Evolutionary conservation across 306 rosid genomes (phyloP).

Genomic region (Citrullus mucosospermus): DNA sequence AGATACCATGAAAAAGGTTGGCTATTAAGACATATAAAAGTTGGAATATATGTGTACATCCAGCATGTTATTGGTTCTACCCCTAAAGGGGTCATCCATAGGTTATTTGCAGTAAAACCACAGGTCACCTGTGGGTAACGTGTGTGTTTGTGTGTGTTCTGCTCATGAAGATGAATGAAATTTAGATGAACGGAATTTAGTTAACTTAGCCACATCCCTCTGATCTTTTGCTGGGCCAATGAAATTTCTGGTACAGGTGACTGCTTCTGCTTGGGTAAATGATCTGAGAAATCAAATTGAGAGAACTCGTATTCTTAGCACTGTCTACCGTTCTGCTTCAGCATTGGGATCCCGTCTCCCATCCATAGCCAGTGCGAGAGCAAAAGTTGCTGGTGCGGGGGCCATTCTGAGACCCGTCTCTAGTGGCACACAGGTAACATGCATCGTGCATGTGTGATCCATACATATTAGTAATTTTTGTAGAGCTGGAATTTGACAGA

Average conservation of each 20-base stretch:
- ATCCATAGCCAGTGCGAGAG: conserved; percentile 83
- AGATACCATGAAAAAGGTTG: neutral
- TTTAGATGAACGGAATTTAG: neutral
- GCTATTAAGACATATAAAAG: neutral
- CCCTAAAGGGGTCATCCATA: neutral
- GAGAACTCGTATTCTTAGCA: conserved; percentile 83
- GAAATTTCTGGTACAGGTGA: conserved; percentile 38
- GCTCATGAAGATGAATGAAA: neutral
- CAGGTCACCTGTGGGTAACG: too few relatives aligned
- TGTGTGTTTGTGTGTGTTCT: neutral
- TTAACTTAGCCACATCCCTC: neutral
- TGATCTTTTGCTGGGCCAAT: neutral
- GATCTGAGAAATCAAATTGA: conserved; percentile 91
- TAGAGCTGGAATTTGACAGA: neutral
- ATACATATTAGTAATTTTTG: neutral
- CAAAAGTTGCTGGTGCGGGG: conserved; percentile 91
- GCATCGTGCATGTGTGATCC: neutral
- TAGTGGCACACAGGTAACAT: conserved; percentile 73
- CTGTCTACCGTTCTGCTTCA: conserved; percentile 90
- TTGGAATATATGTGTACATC: neutral
- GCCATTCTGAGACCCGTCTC: conserved; percentile 92
- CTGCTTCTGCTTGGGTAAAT: conserved; percentile 95
- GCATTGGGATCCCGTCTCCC: conserved; percentile 97
- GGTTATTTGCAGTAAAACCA: too few relatives aligned
- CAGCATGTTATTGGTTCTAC: neutral